Conservation (phyloP, 2,329 filamentous ascomycete species). For the Gaeumannomyces tritici region DNA sequence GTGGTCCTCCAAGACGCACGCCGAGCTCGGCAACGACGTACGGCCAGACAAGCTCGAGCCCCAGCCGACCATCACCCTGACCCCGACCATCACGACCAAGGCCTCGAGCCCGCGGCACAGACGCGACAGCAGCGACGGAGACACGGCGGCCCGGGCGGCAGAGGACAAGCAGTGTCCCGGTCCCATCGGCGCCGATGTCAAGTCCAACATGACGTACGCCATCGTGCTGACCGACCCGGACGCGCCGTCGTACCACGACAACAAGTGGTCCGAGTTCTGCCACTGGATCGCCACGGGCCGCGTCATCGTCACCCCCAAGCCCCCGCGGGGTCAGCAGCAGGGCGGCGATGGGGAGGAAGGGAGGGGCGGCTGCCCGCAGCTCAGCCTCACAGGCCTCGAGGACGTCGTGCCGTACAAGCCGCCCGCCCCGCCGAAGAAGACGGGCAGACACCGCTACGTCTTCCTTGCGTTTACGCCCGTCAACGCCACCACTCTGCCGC, state of each 20-base stretch:
- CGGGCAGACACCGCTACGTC: conserved; percentile 33
- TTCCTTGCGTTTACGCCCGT: conserved; percentile 27
- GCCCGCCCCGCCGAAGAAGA: conserved; percentile 29
- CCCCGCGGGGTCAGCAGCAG: neutral
- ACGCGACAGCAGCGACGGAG: conserved; percentile 2
- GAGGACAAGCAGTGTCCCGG: neutral
- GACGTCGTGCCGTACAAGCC: conserved; percentile 30
- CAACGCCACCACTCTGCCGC: conserved; percentile 25
- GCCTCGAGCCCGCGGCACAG: neutral
- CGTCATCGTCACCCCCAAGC: conserved; percentile 9
- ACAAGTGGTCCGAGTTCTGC: conserved; percentile 34
- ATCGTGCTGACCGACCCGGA: conserved; percentile 31
- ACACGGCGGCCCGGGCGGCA: conserved; percentile 3
- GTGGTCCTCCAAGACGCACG: conserved; percentile 24
- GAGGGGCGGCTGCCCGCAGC: conserved; percentile 6
- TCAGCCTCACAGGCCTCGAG: conserved; percentile 10
- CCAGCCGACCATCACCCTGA: conserved; percentile 21
- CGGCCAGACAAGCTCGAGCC: conserved; percentile 22
- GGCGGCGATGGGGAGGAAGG: neutral
- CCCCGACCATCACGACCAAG: conserved; percentile 6
- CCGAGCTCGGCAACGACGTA: conserved; percentile 42
- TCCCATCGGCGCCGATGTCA: neutral
- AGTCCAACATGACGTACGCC: conserved; percentile 15
- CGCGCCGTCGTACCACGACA: conserved; percentile 29
- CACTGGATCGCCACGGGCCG: conserved; percentile 30